Base-by-base conservation (phyloP, 768 basidiomycete species). In the Phallus indusiatus region DNA sequence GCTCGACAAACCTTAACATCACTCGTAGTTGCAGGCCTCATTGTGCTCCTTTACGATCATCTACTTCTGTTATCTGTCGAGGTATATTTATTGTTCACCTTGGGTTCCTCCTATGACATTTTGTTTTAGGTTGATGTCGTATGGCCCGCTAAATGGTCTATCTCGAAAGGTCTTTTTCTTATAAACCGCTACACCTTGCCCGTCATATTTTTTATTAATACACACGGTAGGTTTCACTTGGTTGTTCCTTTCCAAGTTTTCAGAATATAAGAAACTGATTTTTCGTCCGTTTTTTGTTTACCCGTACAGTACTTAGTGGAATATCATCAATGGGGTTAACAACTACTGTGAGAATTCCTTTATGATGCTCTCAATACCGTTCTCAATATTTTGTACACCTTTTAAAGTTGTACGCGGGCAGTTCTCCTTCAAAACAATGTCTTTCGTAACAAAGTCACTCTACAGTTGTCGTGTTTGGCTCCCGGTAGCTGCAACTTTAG, bases 121-220 rank as follows among this genome's bases (percentile, higher is more conserved):
- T n/a, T 12, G 18, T 50, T 8, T 20, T 50, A 50, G 49, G 12
- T 20, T 8, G 8, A 7, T 51, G 54, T 69, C 21, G 64, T 74
- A 24, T 74, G 73, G 73, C 63, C 34, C 2, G 69, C 73, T 0
- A 63, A 18, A 18, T 49, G 60, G 1, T 67, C 71, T 11, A 34
- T 64, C 10, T 66, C 71, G 42, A 74, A 74, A 42, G 57, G 66
- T 17, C 52, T 74, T 16, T 73, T 73, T 61, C 49, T 74, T 36
- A 59, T 72, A 28, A 67, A 71, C 55, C 72, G 72, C 16, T 74
- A 74, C 53, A 4, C 58, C 34, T 68, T 73, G 47, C 71, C 71
- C 1, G 17, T 61, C 8, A 8, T 50, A 50, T 50, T 54, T 54
- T 12, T 59, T 11, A 24, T 42, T n/a, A 36, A 34, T 36, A 50